Conservation (phyloP, 768 basidiomycete genomes). For the Boletus pseudo-olivaceus region DNA sequence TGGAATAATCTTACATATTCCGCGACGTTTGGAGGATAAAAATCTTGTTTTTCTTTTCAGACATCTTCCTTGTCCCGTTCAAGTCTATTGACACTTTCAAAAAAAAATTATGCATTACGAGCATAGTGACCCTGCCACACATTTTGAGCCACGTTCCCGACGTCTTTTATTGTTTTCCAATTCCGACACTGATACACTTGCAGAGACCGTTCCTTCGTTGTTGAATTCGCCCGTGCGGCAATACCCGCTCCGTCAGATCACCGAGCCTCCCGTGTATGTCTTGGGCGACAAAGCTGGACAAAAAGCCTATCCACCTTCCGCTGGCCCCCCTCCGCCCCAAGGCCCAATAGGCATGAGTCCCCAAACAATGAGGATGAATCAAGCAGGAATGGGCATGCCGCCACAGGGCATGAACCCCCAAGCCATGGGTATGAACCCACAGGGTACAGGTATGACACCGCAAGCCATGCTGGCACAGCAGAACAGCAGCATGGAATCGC, state of each 20-base stretch:
- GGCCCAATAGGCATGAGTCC: slow-evolving; percentile 26
- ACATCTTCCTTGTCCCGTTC: neutral
- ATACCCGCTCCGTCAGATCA: slow-evolving; percentile 67
- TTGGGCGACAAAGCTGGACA: slow-evolving; percentile 71
- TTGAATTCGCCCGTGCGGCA: slow-evolving; percentile 60
- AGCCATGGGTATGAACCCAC: slow-evolving; percentile 20
- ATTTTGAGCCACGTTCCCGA: neutral
- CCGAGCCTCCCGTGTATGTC: slow-evolving; percentile 67
- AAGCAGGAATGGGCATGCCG: slow-evolving; percentile 20
- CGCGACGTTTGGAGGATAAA: neutral
- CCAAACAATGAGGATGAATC: slow-evolving; percentile 25
- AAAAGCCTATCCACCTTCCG: slow-evolving; percentile 46
- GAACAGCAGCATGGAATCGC: slow-evolving; percentile 64
- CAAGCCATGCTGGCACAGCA: slow-evolving; percentile 74
- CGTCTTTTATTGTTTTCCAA: slow-evolving; percentile 6
- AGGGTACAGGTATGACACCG: slow-evolving; percentile 30
- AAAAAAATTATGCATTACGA: neutral
- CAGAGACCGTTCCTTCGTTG: slow-evolving; percentile 59
- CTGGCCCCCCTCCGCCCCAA: slow-evolving; percentile 31
- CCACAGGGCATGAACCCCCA: slow-evolving; percentile 28
- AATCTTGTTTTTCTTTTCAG: neutral
- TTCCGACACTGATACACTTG: slow-evolving; percentile 10
- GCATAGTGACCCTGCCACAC: neutral
- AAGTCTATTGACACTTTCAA: neutral
- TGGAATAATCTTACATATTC: neutral